Percentiles rank a stretch among this genome's conserved stretches.
These are phyloP conservation scores for Leccinum uliginosum DNA, from an alignment of 768 basidiomycete species.

Conservation along the genomic window DNA sequence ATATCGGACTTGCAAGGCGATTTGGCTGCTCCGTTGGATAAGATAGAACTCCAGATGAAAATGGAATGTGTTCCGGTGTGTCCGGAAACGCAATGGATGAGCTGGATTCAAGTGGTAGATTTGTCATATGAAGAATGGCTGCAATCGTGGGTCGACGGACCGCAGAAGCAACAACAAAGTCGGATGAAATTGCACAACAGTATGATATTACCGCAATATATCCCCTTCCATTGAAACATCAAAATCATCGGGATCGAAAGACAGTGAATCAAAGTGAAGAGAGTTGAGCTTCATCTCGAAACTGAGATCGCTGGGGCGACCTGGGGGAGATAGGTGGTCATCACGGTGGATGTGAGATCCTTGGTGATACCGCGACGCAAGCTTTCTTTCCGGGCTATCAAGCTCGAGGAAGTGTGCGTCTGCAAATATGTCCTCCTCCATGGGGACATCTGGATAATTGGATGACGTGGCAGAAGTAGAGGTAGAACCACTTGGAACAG, in stretches of 20 bases:
- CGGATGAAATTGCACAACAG: background rate
- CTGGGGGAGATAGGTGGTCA: background rate
- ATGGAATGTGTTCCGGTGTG: background rate
- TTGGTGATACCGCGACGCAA: constrained; percentile 3
- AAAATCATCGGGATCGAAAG: constrained; percentile 62
- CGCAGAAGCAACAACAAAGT: background rate
- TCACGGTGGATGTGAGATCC: background rate
- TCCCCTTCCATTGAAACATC: constrained; percentile 22
- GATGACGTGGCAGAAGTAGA: constrained; percentile 14
- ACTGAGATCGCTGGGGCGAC: constrained; percentile 37
- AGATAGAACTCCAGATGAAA: background rate
- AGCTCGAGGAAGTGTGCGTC: constrained; percentile 18
- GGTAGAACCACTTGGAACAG: background rate
- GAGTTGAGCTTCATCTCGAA: constrained; percentile 70
- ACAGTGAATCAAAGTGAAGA: constrained; percentile 66
- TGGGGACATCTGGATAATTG: constrained; percentile 14
- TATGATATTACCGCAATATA: constrained; percentile 11
- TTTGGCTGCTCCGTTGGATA: constrained; percentile 2
- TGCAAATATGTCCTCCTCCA: constrained; percentile 14
- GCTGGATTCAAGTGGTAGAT: constrained; percentile 8
- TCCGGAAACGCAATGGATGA: background rate
- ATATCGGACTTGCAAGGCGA: background rate
- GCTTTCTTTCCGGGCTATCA: constrained; percentile 18
- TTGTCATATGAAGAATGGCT: background rate
- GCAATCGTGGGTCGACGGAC: background rate